phyloP scores from a whole-genome alignment of 306 rosid genomes.

The Citrullus amarus region DNA sequence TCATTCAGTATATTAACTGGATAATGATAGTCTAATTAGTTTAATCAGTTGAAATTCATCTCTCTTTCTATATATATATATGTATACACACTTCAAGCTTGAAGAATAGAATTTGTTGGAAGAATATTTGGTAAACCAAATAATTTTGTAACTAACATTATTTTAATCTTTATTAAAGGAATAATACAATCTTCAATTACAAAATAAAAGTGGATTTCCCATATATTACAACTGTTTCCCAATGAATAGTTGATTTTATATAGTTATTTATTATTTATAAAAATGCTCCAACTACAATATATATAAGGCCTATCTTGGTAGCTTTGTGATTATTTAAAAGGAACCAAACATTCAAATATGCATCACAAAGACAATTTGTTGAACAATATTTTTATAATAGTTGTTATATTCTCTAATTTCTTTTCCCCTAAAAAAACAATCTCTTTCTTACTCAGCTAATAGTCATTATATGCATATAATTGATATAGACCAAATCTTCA shows the following conservation, averaged over 20 bases:
- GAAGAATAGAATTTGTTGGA: background rate
- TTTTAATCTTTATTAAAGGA: background rate
- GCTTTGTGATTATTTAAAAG: background rate
- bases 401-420: background rate
- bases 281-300: background rate
- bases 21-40: background rate
- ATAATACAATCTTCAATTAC: background rate
- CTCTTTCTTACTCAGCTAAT: background rate
- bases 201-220: background rate
- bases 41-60: background rate
- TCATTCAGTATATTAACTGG: background rate
- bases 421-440: background rate
- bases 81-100: background rate
- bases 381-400: background rate
- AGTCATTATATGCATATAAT: background rate
- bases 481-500: background rate
- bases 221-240: slow-evolving; percentile 1
- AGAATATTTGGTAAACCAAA: slow-evolving; percentile 3
- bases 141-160: background rate
- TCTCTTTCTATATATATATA: too few species aligned
- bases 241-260: background rate
- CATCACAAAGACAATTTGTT: background rate
- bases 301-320: background rate
- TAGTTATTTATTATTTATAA: too few species aligned
- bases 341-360: background rate